Evolutionary conservation across 176 grass and related monocot genomes (phyloP), one percentile per base, ranked within the genome.

Genomic region (Rhynchospora pubera): DNA sequence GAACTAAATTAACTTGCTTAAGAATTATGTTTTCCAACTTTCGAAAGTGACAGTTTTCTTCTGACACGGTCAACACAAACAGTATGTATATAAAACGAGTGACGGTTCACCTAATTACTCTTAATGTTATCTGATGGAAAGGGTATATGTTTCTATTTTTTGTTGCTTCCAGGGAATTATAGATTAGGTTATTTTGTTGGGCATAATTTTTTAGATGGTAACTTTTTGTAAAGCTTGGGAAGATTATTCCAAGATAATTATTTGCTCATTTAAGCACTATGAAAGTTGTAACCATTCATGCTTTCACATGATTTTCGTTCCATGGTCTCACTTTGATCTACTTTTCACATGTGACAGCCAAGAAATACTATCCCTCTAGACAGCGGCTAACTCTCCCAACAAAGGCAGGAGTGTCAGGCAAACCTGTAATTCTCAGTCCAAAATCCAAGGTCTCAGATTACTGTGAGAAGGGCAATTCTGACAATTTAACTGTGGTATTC

Each of bases 361-460:
- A 93, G 79, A 93, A 91, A 68, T 94, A 91, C 55, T 98, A 98
- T 71, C 92, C 92, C 55, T 86, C 90, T 34, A 94, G 97, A 57
- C 91, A 91, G 86, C 80, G 97, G 57, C 93, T 96, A 78, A 99
- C 87, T 68, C 89, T 99, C 42, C 87, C 93, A 26, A 2, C 51
- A 39, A 91, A 93, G 59, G 87, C 87, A 78, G 90, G 90, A 57
- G 83, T 78, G 47, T 51, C 89, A 56, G 82, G 82, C 67, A 99
- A 88, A 65, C 86, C 96, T 52, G 77, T 91, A 56, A 89, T 91
- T 60, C 96, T 99, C 50, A 90, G 6, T 22, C 69, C 93, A 13
- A 99, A 91, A 88, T 61, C 82, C 55, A 91, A 84, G 24, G 68
- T 99, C 24, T 86, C 69, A 21, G 96, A 99, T 9, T 99, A 95